These are phyloP conservation scores for Aureobasidium sp. DNA, from an alignment of 2,329 filamentous ascomycete genomes.

Conservation along the genomic window DNA sequence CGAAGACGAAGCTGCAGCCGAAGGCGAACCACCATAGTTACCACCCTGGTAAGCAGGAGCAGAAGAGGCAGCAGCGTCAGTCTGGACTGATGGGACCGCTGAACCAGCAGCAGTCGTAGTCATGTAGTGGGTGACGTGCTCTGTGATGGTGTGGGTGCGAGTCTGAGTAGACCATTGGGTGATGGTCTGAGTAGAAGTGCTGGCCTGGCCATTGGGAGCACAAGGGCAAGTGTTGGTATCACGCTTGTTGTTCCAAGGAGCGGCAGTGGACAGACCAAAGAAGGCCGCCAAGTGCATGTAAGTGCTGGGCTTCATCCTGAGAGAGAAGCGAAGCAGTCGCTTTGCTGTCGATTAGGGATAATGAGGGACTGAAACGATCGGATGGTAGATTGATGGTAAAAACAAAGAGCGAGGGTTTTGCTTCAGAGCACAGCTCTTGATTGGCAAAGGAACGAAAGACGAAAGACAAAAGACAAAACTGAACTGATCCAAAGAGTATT, in stretches of 20 bases:
- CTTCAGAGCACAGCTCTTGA: conserved; percentile 10
- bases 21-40: neutral
- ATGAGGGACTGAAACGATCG: conserved; percentile 7
- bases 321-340: neutral
- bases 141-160: neutral
- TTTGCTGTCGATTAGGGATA: conserved; percentile 1
- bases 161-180: conserved; percentile 5
- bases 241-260: neutral
- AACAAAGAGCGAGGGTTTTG: conserved; percentile 2
- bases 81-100: neutral
- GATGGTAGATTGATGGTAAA: neutral
- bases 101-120: conserved; percentile 3
- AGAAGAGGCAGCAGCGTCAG: neutral
- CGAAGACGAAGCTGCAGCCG: neutral
- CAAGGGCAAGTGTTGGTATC: conserved; percentile 8
- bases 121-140: neutral
- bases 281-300: conserved; percentile 1
- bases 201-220: neutral
- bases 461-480: conserved; percentile 1
- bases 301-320: conserved; percentile 8
- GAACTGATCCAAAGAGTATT: neutral
- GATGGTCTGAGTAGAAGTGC: neutral
- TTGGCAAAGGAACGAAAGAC: conserved; percentile 5
- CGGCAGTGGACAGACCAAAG: conserved; percentile 5
- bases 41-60: neutral